Conservation (phyloP, 2,329 filamentous ascomycete genomes). For the Xylariomycetidae sp. region DNA sequence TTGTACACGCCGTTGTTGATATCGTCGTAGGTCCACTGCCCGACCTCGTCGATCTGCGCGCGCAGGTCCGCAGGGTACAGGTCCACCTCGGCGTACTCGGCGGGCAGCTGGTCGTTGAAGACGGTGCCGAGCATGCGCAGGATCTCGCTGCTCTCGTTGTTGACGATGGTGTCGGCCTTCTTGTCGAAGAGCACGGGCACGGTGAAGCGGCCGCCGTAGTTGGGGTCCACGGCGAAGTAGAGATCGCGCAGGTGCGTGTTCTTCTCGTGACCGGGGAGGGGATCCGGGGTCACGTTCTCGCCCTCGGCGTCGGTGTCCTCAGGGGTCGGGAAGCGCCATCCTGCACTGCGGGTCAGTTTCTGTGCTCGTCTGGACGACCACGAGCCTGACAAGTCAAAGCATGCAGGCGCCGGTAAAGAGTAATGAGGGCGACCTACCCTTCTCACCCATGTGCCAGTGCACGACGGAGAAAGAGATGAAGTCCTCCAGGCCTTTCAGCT, state of each 20-base stretch:
- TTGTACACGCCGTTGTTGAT: conserved; percentile 72
- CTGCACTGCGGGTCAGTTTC: no score
- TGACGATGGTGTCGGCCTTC: conserved; percentile 71
- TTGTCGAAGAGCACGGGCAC: conserved; percentile 85
- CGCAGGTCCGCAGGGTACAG: conserved; percentile 65
- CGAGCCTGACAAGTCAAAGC: no score
- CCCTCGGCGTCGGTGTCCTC: conserved; percentile 52
- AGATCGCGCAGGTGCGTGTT: conserved; percentile 70
- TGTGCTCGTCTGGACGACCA: no score
- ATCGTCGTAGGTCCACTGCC: conserved; percentile 74
- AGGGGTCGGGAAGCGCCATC: conserved; percentile 76
- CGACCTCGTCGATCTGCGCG: conserved; percentile 66
- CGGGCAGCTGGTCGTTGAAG: conserved; percentile 68
- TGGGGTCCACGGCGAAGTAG: conserved; percentile 69
- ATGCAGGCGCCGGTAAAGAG: no score
- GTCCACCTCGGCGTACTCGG: conserved; percentile 55
- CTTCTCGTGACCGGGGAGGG: conserved; percentile 64
- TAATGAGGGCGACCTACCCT: conserved; percentile 41
- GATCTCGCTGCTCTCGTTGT: conserved; percentile 90
- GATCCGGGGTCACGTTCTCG: conserved; percentile 61
- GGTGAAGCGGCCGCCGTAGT: conserved; percentile 77
- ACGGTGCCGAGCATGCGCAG: conserved; percentile 81
- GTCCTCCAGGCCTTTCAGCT: conserved; percentile 88
- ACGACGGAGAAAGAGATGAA: conserved; percentile 76
- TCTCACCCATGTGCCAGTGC: conserved; percentile 78